Evolutionary conservation across 2,329 filamentous ascomycete species (phyloP).

Genomic region (Penicillium sp.): DNA sequence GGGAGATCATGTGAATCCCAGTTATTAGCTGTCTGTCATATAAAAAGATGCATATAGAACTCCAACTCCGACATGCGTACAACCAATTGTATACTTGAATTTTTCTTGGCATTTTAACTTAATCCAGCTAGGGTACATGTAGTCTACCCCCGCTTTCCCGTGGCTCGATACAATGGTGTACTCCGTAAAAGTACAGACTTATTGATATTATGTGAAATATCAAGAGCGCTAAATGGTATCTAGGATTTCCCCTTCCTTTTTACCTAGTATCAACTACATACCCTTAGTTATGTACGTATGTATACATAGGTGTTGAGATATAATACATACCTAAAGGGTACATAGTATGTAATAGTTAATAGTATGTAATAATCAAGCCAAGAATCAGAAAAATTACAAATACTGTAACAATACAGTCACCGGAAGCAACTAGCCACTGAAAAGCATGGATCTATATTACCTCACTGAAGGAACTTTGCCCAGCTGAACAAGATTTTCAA

Average conservation of each 20-base stretch:
- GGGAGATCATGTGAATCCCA: neutral
- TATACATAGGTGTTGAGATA: no score
- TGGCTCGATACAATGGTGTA: no score
- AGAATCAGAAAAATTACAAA: neutral
- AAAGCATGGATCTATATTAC: slow-evolving; percentile 1
- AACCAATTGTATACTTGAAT: neutral
- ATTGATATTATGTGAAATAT: neutral
- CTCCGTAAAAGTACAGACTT: no score
- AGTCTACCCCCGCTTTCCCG: neutral
- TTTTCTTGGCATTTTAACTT: neutral
- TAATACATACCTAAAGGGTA: neutral
- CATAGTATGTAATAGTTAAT: no score
- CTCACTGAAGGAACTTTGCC: neutral
- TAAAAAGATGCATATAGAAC: neutral
- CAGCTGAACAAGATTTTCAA: slow-evolving; percentile 4
- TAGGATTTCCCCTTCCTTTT: neutral
- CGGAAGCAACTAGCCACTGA: slow-evolving; percentile 1
- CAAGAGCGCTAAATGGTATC: neutral
- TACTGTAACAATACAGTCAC: slow-evolving; percentile 2
- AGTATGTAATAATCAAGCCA: neutral
- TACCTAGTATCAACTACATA: no score
- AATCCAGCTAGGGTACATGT: neutral
- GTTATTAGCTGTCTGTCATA: no score
- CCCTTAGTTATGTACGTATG: no score
- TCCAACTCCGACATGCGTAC: neutral